Conservation (phyloP, 805 yeast genomes). For the Kuraishia piskuri region DNA sequence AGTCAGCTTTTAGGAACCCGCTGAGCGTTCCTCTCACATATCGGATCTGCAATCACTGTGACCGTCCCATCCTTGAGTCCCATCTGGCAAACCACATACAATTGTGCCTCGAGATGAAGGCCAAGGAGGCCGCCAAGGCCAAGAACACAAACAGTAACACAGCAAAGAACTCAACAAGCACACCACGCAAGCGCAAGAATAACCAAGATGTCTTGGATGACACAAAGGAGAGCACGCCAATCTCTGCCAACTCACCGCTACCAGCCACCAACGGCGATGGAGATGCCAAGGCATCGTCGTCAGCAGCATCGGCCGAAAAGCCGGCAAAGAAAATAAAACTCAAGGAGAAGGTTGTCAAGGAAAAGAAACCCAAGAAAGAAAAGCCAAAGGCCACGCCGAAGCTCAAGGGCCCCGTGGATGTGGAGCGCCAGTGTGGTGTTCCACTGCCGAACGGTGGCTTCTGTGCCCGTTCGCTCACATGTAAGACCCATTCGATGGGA, state of each 20-base stretch:
- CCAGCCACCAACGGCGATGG: not conserved
- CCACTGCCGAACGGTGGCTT: conserved; percentile 88
- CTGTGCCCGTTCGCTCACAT: conserved; percentile 92
- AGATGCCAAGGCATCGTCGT: not conserved
- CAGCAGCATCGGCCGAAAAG: not conserved
- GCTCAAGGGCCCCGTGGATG: conserved; percentile 79
- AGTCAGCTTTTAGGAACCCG: conserved; percentile 20
- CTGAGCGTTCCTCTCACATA: conserved; percentile 30
- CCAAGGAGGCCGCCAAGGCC: conserved; percentile 8
- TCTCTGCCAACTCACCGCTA: not conserved
- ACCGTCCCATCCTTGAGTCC: conserved; percentile 32
- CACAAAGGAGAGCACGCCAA: conserved; percentile 1
- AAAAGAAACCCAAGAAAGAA: conserved; percentile 3
- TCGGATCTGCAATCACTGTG: conserved; percentile 38
- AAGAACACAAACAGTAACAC: not conserved
- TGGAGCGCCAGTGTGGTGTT: conserved; percentile 94
- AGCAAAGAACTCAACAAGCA: not conserved
- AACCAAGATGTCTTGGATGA: not conserved
- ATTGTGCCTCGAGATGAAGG: conserved; percentile 25
- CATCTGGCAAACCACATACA: conserved; percentile 29
- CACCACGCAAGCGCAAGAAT: conserved; percentile 1
- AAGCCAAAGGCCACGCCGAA: conserved; percentile 28
- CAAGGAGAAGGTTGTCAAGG: conserved; percentile 1
- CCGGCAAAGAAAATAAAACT: conserved; percentile 9
- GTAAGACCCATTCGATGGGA: conserved; percentile 98